These are phyloP conservation scores for Hyphopichia khmerensis DNA, from an alignment of 1,139 yeast genomes.

Conservation along the genomic window DNA sequence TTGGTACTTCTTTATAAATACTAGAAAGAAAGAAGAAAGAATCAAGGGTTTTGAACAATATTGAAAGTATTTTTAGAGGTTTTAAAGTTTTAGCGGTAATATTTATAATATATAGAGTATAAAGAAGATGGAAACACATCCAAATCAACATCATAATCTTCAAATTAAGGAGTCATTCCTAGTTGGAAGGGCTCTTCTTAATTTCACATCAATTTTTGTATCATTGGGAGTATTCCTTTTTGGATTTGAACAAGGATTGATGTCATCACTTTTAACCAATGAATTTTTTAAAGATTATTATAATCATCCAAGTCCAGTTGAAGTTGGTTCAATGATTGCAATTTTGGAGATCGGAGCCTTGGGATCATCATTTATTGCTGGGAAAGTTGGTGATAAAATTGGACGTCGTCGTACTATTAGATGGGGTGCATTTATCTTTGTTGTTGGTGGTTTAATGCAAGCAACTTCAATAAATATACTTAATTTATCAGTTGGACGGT, in stretches of 20 bases:
- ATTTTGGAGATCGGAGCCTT: conserved; percentile 74
- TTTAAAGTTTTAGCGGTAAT: no score
- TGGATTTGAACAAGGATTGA: conserved; percentile 64
- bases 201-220: conserved; percentile 60
- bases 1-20: no score
- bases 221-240: conserved; percentile 58
- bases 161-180: conserved; percentile 42
- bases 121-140: conserved; percentile 14
- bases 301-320: conserved; percentile 56
- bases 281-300: conserved; percentile 72
- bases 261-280: conserved; percentile 65
- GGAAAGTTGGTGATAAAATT: conserved; percentile 72
- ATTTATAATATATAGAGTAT: not conserved
- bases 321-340: conserved; percentile 53
- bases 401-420: conserved; percentile 83
- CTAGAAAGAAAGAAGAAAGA: no score
- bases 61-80: no score
- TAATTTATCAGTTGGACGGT: conserved; percentile 67
- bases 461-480: conserved; percentile 46
- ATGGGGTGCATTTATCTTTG: conserved; percentile 78
- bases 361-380: conserved; percentile 72
- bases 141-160: conserved; percentile 24
- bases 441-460: conserved; percentile 78
- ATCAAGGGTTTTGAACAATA: no score
- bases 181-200: conserved; percentile 52